Percentiles rank a stretch among this genome's conserved stretches.
Evolutionary conservation across 805 yeast species (phyloP).

Genomic region (Suhomyces canberraensis): DNA sequence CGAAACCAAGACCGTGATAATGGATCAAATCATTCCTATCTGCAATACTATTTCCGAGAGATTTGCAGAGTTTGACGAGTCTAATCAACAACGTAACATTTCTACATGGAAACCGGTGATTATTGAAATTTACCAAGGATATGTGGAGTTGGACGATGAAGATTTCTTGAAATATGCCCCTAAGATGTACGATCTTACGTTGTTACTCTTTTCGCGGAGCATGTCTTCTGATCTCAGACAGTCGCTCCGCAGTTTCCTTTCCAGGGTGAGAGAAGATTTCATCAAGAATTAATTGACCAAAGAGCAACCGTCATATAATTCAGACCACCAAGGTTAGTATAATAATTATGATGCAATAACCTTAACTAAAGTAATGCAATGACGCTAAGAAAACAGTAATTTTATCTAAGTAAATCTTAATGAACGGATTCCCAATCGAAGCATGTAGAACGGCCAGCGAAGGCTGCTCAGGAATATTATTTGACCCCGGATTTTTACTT

Average conservation of each 20-base stretch:
- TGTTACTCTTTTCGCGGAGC: conserved; percentile 58
- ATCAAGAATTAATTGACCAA: conserved; percentile 14
- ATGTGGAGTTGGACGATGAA: conserved; percentile 66
- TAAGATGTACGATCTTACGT: conserved; percentile 54
- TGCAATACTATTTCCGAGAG: conserved; percentile 70
- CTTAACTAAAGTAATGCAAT: no score
- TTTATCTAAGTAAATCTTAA: no score
- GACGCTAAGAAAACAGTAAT: no score
- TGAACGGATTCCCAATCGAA: no score
- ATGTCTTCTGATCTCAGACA: conserved; percentile 58
- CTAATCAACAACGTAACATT: conserved; percentile 75
- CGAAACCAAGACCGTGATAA: conserved; percentile 46
- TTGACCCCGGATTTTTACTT: no score
- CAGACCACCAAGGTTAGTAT: no score
- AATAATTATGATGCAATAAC: no score
- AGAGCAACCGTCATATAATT: no score
- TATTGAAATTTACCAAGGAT: conserved; percentile 81
- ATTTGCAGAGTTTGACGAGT: conserved; percentile 69
- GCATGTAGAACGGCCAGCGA: no score
- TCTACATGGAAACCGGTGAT: conserved; percentile 91
- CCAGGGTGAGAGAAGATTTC: conserved; percentile 46
- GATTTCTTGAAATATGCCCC: conserved; percentile 65
- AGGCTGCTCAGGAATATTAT: no score
- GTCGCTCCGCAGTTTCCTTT: conserved; percentile 58
- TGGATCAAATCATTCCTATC: conserved; percentile 58